A percentile compares a stretch with the other conserved stretches of the same genome.
These are phyloP conservation scores for Lumnitzera littorea DNA, from an alignment of 345 rosid genomes.

Conservation along the genomic window DNA sequence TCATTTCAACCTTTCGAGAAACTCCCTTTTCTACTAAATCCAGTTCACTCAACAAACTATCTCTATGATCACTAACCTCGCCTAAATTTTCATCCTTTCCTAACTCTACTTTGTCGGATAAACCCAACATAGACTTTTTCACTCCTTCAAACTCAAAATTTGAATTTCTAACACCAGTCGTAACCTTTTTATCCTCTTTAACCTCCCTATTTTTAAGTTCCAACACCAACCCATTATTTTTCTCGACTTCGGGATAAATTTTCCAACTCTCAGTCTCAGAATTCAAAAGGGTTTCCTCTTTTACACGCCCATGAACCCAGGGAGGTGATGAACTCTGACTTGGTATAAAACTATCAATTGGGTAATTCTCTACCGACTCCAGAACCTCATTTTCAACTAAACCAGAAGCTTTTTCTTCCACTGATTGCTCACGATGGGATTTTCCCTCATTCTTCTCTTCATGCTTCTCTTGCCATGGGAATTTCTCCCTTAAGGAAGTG, in stretches of 20 bases:
- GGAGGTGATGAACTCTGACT: constrained; percentile 36
- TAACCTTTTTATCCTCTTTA: constrained; percentile 9
- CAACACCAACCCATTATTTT: constrained; percentile 2
- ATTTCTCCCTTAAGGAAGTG: constrained; percentile 36
- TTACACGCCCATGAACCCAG: constrained; percentile 49
- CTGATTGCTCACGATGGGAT: constrained; percentile 8
- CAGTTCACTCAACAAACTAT: not conserved
- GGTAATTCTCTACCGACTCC: constrained; percentile 11
- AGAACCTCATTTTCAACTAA: constrained; percentile 11
- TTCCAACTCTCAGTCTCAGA: constrained; percentile 10
- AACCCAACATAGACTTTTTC: constrained; percentile 8
- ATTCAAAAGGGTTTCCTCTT: constrained; percentile 14
- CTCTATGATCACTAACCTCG: not conserved
- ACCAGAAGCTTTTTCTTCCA: constrained; percentile 12
- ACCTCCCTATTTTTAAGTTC: constrained; percentile 9
- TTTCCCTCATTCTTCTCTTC: constrained; percentile 12
- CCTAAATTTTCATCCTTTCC: constrained; percentile 5
- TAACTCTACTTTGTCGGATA: constrained; percentile 5
- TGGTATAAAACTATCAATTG: constrained; percentile 20
- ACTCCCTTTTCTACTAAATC: constrained; percentile 6
- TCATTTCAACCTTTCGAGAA: too few relatives aligned
- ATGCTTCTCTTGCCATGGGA: constrained; percentile 62
- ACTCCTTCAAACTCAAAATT: not conserved
- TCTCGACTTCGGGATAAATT: constrained; percentile 5
- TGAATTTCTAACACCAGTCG: constrained; percentile 8